These are phyloP conservation scores for Sphagnum tenellum DNA, from an alignment of 225 moss, liverwort and hornwort genomes.

Conservation along the genomic window DNA sequence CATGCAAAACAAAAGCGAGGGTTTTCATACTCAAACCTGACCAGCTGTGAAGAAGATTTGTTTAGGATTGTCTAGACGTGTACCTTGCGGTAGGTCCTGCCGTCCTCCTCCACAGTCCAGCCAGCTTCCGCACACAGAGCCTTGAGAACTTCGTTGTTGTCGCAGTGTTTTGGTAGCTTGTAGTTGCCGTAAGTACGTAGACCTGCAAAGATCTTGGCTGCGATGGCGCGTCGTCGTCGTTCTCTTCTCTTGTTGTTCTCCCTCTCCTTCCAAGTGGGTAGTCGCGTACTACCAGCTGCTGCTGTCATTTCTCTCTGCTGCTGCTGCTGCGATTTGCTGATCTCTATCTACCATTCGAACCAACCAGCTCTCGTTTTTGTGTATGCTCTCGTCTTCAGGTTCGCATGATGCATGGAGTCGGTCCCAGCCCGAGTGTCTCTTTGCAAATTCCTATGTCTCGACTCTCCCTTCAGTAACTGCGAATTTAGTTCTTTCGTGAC, in stretches of 20 bases:
- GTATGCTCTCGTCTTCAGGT: too few relatives aligned
- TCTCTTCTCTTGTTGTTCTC: conserved; percentile 93
- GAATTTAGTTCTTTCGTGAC: too few relatives aligned
- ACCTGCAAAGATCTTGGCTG: conserved; percentile 92
- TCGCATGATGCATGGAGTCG: too few relatives aligned
- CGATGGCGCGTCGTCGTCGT: conserved; percentile 80
- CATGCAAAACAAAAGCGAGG: too few relatives aligned
- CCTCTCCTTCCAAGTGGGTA: conserved; percentile 81
- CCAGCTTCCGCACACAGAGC: conserved; percentile 90
- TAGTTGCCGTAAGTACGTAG: conserved; percentile 86
- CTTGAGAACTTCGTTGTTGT: conserved; percentile 93
- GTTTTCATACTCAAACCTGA: conserved; percentile 7
- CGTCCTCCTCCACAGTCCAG: conserved; percentile 94
- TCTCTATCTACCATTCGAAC: too few relatives aligned
- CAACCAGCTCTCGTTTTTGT: too few relatives aligned
- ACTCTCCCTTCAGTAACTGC: too few relatives aligned
- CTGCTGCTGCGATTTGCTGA: too few relatives aligned
- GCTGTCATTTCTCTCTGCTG: too few relatives aligned
- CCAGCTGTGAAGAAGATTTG: conserved; percentile 44
- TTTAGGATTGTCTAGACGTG: conserved; percentile 26
- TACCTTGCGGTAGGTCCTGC: conserved; percentile 88
- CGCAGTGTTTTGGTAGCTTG: conserved; percentile 90
- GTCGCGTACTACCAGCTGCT: conserved; percentile 7
- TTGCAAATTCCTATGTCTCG: too few relatives aligned
- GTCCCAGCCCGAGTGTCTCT: too few relatives aligned